phyloP scores from a whole-genome alignment of 2,329 filamentous ascomycete species.

The Pseudocercospora crystallina region DNA sequence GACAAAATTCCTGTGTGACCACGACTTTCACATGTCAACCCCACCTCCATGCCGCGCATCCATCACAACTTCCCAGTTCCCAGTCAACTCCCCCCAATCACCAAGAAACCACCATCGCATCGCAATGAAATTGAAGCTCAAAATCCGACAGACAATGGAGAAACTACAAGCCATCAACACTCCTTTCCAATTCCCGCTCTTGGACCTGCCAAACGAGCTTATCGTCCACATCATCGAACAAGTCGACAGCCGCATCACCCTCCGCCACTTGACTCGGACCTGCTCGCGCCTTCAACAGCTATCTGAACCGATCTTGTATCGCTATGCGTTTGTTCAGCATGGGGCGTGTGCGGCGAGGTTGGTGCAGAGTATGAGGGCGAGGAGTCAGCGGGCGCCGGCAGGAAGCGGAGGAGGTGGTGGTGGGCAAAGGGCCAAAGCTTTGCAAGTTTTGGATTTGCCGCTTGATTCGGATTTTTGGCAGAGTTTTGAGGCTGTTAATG shows the following conservation, averaged over 20 bases:
- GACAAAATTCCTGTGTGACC: no score
- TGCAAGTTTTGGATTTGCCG: slow-evolving; percentile 18
- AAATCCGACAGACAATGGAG: slow-evolving; percentile 7
- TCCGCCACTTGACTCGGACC: slow-evolving; percentile 19
- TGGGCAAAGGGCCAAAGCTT: slow-evolving; percentile 11
- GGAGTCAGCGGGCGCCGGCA: no score
- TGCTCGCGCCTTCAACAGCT: slow-evolving; percentile 21
- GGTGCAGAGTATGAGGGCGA: no score
- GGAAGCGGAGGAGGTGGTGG: no score
- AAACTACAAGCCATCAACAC: slow-evolving; percentile 19
- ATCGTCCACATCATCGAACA: slow-evolving; percentile 24
- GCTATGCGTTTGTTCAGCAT: slow-evolving; percentile 16
- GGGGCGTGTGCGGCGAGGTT: background rate
- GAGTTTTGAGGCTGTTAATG: slow-evolving; percentile 12
- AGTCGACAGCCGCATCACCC: slow-evolving; percentile 15
- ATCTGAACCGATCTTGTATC: slow-evolving; percentile 24
- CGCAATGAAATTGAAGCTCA: slow-evolving; percentile 13
- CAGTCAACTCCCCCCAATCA: background rate
- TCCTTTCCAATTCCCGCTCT: slow-evolving; percentile 18
- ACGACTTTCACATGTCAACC: no score
- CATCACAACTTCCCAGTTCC: no score
- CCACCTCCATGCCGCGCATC: no score
- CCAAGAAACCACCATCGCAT: background rate
- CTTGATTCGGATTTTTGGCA: slow-evolving; percentile 12
- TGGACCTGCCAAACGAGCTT: slow-evolving; percentile 27